Evolutionary conservation across 2,329 filamentous ascomycete species (phyloP), one percentile per base, ranked within the genome.

Genomic region (Calcarisporium arbuscula): DNA sequence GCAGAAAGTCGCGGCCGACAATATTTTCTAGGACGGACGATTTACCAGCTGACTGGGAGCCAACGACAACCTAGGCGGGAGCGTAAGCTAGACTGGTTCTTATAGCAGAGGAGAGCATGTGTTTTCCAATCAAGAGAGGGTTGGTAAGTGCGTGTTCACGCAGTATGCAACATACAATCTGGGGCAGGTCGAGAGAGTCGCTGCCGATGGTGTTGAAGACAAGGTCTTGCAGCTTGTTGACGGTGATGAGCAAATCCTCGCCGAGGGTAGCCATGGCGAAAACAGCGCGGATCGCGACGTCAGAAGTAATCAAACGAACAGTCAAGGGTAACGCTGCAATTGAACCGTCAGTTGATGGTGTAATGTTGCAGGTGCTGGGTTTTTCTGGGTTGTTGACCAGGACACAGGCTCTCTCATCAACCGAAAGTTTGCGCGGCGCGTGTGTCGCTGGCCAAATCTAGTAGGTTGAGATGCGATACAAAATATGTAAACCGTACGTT

Each of bases 181-280:
- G 92, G 39, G 92, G 92, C 38, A 98, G 71, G 65, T 98, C 92
- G 42, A 98, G 76, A 34, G 90, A 96, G 64, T 98, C 92, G 70
- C 89, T 96, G 64, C 92, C 92, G 62, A 98, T 98, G 49, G 92
- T 98, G 68, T 98, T 98, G 72, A 98, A 98, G 56, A 98, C 92
- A 56, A 98, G 68, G 64, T 96, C 92, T 65, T 98, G 92, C 55
- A 98, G 74, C 72, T 94, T 94, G 73, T 98, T 98, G 68, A 98
- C 92, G 46, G 88, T 94, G 51, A 78, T 80, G 60, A 98, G 78
- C 64, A 98, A 72, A 65, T 98, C 89, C 65, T 98, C 92, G 57
- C 92, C 90, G 53, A 98, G 80, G 55, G 90, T 80, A 58, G 92
- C 85, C 92, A 96, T 98, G 59, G 43, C 55, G 54, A 53, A n/a